Base-by-base conservation (phyloP, 2,329 filamentous ascomycete genomes). In the Botryosphaeria dothidea region DNA sequence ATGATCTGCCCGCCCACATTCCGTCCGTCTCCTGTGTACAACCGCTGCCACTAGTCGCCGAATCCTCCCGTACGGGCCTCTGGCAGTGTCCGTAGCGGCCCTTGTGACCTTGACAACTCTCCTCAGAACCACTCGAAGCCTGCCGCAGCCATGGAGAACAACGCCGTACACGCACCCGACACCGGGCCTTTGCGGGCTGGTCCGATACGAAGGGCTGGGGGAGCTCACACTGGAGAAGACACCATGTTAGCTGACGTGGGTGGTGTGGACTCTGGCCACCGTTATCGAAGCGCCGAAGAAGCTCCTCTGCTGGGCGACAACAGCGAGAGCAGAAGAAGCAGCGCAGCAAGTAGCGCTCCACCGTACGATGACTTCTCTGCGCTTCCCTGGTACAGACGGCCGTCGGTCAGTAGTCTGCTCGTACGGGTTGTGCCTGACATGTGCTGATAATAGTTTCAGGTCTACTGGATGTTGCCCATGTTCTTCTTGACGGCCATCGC, bases 401-500 rank as follows among this genome's bases (percentile, higher is more conserved):
- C 90, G 15, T 89, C 87, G 52, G 86, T 89, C 80, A 65, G 54
- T 64, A 4, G 19, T 31, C 41, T 45, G 29, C n/a, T 15, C 15
- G 19, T 11, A 11, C 46, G 17, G 21, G 25, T 41, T 7, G 29
- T 38, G 9, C 27, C 13, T 21, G 29, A 38, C 23, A 17, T 23
- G 38, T 48, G 23, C 63, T 65, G 31, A 65, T 41, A 15, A 27
- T 21, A 19, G 38, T 25, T 29, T 19, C 62, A 79, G 91, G 86
- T 96, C 61, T 92, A 84, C 77, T 98, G 93, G 92, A 83, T 98
- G 4, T 77, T 98, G 7, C 87, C 86, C 0, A 91, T 93, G 0
- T 95, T 93, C 77, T 83, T 91, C 64, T 78, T 97, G 49, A 94
- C 92, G 74, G 92, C 92, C 0, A 81, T 96, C 62, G 93, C 93